Base-by-base conservation (phyloP, 805 yeast species). In the Metschnikowia shivogae region DNA sequence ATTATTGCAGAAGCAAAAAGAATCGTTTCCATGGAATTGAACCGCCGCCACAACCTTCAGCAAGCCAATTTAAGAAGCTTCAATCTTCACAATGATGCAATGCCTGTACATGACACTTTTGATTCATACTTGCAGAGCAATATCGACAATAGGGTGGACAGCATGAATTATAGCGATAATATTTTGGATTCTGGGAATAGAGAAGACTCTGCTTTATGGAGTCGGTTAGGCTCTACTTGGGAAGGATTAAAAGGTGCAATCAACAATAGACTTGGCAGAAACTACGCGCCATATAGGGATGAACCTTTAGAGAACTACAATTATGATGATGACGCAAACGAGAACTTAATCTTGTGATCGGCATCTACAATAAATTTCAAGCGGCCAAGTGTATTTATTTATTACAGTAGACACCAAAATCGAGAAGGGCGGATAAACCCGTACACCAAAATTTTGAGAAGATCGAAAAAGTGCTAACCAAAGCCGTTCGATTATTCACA, bases 1-100 rank as follows among this genome's bases (percentile, higher is more conserved):
- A 50, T 69, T 3, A 68, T 71, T 34, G 72, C 62, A 3, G 76
- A 71, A 52, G 74, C 73, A 10, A 71, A 68, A 46, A 46, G 74
- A n/a, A 66, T 68, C 3, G 59, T 70, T 5, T 55, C 63, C 34
- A 51, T 72, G 50, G 75, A 71, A 48, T 38, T 56, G 13, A 63
- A 59, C 36, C 56, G 72, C 31, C 56, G 54, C 49, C 52, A 17
- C 47, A 55, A 40, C 29, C 36, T 52, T 3, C 28, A 33, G n/a
- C 43, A 41, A 8, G 42, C 48, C 6, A 52, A 43, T 24, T 50
- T 64, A 36, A 52, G 73, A 9, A 59, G 63, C 5, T 67, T 65
- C 52, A 62, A 63, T 41, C 49, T 57, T 20, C 47, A 57, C 1
- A 42, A 41, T 20, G 61, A 63, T 9, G 64, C 67, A 3, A 19